Percentiles rank a stretch among this genome's conserved stretches.
Evolutionary conservation across 2,329 filamentous ascomycete species (phyloP).

Genomic region (Ilyonectria destructans): DNA sequence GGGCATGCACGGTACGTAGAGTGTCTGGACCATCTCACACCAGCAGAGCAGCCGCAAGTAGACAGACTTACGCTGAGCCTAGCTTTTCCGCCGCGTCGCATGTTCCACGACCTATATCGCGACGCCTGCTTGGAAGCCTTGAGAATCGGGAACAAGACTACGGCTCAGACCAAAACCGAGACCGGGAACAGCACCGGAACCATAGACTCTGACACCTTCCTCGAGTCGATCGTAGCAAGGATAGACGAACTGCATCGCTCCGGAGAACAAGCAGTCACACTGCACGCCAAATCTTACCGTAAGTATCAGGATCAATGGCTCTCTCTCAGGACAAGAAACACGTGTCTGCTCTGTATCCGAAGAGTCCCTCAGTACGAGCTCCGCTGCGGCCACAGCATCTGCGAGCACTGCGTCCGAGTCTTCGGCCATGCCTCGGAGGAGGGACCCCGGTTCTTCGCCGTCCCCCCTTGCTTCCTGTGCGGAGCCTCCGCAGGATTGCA

Average conservation of each 20-base stretch:
- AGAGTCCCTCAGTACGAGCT: too few species aligned
- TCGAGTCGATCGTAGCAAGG: conserved; percentile 4
- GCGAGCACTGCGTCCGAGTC: too few species aligned
- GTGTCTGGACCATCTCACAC: not conserved
- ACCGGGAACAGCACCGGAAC: not conserved
- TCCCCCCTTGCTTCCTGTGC: conserved; percentile 11
- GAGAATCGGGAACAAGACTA: conserved; percentile 5
- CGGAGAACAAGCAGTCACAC: conserved; percentile 11
- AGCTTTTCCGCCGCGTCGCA: not conserved
- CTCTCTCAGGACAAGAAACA: conserved; percentile 14
- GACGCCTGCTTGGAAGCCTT: not conserved
- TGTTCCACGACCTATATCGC: conserved; percentile 1
- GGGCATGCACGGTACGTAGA: conserved; percentile 7
- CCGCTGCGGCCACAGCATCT: conserved; percentile 23
- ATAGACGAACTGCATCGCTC: too few species aligned
- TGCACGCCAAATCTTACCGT: conserved; percentile 13
- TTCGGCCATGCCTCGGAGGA: conserved; percentile 10
- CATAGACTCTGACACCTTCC: not conserved
- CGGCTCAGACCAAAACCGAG: conserved; percentile 3
- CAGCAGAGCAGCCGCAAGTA: conserved; percentile 2
- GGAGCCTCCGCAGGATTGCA: conserved; percentile 10
- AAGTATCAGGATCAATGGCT: conserved; percentile 17
- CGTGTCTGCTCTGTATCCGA: conserved; percentile 20
- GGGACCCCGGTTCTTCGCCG: conserved; percentile 11
- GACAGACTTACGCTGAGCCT: conserved; percentile 1